Evolutionary conservation across 352 stramenopile species (phyloP), one percentile per base, ranked within the genome.

Genomic region (Hyaloperonospora brassicae): DNA sequence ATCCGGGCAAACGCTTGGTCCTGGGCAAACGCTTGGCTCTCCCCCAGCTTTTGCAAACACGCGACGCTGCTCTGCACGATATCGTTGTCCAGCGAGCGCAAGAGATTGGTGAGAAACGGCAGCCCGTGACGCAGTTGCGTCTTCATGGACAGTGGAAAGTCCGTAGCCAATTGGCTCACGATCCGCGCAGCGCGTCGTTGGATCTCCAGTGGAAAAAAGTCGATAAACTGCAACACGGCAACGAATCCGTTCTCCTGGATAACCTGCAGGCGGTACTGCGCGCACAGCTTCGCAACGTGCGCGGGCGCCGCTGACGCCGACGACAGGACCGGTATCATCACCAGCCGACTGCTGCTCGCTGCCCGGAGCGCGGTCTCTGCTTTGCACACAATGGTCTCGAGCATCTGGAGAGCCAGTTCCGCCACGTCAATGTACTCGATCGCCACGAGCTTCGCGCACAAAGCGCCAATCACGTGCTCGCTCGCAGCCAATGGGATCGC

Each of bases 371-470:
- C 50, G 10, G 35, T 22, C 12, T 69, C 55, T 4, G 60, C 27
- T 6, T 66, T 61, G 31, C 64, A 83, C 9, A 84, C 64, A 23
- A 91, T 74, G 14, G 60, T 67, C 22, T 89, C 78, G 0, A 91
- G 55, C 48, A 88, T 83, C 52, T 85, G 74, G 49, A 91, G 57
- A 11, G 76, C 67, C 25, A 87, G 50, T 52, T 91, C 80, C 0
- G 77, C 80, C 27, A 91, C 76, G 52, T 91, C 80, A 75, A 91
- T 87, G 58, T 88, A 91, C 56, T 91, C 74, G 35, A 91, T 85
- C 55, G 85, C 79, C 54, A 87, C 49, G 14, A 91, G 64, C 50
- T 87, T 87, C 17, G 68, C 70, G 52, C 80, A 91, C 13, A 91
- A 62, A 30, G 68, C 72, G 1, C 67, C 68, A 31, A 91, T 69